Base-by-base conservation (phyloP, 257 asterid species). In the Lithospermum erythrorhizon region DNA sequence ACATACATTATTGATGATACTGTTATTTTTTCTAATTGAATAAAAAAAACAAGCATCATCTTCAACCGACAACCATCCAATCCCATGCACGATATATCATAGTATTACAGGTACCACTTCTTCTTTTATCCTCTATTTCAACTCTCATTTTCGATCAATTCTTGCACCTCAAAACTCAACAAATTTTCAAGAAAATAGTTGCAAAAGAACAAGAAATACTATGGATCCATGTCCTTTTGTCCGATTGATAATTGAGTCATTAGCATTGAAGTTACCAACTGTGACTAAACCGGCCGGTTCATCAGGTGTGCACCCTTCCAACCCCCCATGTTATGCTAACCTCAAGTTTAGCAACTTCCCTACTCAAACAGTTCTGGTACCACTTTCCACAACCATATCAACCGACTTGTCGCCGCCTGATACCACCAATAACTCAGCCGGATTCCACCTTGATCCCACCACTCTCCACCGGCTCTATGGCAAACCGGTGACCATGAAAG, bases 211-310 rank as follows among this genome's bases (percentile, higher is more conserved):
- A 53, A 45, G 9, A 20, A 57, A 18, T 23, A 53, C 11, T 32
- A 90, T 90, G 97, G 97, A 90, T 90, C 97, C 97, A 14, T 90
- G 96, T 67, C 97, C 97, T 1, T 90, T 90, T 52, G 89, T 85
- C 25, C 94, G 96, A 15, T 30, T 90, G 18, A 83, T 78, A 25
- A 72, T 90, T 16, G 96, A 90, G 63, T 80, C 97, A 21, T 27
- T 90, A 18, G 83, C 95, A 9, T 70, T 90, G 0, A 83, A 84
- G 57, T 87, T 83, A 49, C 87, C 86, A 14, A 52, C 82, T 18
- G 72, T 86, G 60, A 58, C 80, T 61, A 68, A 73, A 7, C 80
- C 85, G 21, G 78, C 95, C 59, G 78, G 84, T 9, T 58, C 49
- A 41, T 24, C 85, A 0, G 81, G 86, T 9, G 74, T 89, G 62